phyloP scores from a whole-genome alignment of 805 yeast genomes.

The Ogataea degrootiae region DNA sequence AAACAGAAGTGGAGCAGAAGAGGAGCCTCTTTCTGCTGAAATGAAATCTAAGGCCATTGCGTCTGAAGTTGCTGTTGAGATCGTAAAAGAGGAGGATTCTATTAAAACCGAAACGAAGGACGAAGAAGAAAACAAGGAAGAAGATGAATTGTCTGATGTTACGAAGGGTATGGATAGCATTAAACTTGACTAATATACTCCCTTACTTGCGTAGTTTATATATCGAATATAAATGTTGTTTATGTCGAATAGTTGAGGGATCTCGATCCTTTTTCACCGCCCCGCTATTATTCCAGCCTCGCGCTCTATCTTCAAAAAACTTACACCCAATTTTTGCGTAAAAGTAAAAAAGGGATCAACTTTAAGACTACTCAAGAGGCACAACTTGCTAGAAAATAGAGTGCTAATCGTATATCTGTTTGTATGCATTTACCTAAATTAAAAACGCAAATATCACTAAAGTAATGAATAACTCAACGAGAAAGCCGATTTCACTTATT shows the following conservation, averaged over 20 bases:
- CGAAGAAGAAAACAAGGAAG: conserved; percentile 9
- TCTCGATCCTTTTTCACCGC: too few species aligned
- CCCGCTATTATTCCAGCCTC: too few species aligned
- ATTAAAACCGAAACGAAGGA: background rate
- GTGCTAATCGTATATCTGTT: too few species aligned
- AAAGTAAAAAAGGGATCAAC: too few species aligned
- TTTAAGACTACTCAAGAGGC: too few species aligned
- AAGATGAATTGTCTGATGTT: conserved; percentile 17
- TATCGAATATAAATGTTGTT: too few species aligned
- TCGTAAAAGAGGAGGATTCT: conserved; percentile 10
- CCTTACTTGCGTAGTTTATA: too few species aligned
- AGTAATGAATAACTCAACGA: background rate
- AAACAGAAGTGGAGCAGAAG: conserved; percentile 4
- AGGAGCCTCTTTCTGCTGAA: conserved; percentile 11
- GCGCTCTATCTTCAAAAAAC: too few species aligned
- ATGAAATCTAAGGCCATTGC: conserved; percentile 25
- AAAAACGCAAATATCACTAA: background rate
- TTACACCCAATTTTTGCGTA: too few species aligned
- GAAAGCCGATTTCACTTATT: conserved; percentile 2
- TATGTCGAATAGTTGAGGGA: too few species aligned
- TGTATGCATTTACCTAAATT: background rate
- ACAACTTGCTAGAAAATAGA: too few species aligned
- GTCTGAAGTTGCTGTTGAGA: conserved; percentile 15
- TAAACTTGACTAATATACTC: conserved; percentile 7
- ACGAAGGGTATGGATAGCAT: conserved; percentile 11